These are phyloP conservation scores for Colletotrichum coccodes DNA, from an alignment of 2,329 filamentous ascomycete species.

Conservation along the genomic window DNA sequence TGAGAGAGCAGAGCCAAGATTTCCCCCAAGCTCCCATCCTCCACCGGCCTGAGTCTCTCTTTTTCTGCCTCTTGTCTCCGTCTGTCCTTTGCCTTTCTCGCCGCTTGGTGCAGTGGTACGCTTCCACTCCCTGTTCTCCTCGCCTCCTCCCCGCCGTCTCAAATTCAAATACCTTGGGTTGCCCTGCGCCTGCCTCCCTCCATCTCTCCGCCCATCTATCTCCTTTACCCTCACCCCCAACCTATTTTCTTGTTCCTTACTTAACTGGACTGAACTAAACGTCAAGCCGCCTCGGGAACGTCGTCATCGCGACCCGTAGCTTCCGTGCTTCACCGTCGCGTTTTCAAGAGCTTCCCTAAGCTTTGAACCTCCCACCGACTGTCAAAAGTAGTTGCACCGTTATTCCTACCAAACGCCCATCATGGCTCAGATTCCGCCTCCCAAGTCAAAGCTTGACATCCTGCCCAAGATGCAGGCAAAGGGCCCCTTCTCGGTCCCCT, in stretches of 20 bases:
- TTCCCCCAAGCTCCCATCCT: constrained; percentile 16
- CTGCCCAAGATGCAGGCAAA: constrained; percentile 64
- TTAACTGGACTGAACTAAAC: neutral
- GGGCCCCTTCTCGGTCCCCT: constrained; percentile 76
- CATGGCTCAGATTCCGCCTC: constrained; percentile 21
- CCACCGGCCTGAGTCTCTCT: constrained; percentile 2
- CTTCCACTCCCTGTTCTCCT: neutral
- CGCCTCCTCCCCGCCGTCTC: neutral
- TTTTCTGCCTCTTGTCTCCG: neutral
- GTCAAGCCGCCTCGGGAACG: neutral
- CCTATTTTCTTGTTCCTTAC: neutral
- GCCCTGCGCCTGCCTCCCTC: constrained; percentile 5
- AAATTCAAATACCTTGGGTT: constrained; percentile 24
- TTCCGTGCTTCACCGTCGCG: neutral
- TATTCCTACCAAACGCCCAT: neutral
- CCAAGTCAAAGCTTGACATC: constrained; percentile 38
- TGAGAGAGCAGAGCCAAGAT: constrained; percentile 12
- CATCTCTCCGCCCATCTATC: neutral
- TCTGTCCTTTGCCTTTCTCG: constrained; percentile 11
- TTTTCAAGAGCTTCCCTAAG: constrained; percentile 3
- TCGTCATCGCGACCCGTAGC: constrained; percentile 5
- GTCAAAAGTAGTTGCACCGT: neutral
- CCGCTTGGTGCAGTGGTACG: constrained; percentile 1
- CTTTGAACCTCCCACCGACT: neutral
- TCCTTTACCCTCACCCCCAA: neutral